These are phyloP conservation scores for Kodamaea lidongshanica DNA, from an alignment of 805 yeast species.

Conservation along the genomic window DNA sequence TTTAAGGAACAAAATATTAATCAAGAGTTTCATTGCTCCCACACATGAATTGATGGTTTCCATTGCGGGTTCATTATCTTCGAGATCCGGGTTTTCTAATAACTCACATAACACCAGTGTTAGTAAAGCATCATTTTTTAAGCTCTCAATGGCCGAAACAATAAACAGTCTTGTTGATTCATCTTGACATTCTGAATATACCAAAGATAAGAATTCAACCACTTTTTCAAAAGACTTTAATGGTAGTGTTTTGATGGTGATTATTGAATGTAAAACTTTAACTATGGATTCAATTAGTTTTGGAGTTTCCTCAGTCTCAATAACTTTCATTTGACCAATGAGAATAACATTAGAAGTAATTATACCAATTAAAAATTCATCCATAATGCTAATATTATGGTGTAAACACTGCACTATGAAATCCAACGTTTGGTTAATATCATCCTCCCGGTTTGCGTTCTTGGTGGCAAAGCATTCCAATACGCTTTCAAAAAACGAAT, in stretches of 20 bases:
- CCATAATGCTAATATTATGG: slow-evolving; percentile 41
- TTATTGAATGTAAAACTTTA: slow-evolving; percentile 37
- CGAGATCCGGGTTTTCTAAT: slow-evolving; percentile 19
- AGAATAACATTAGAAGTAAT: slow-evolving; percentile 30
- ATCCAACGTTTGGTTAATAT: slow-evolving; percentile 17
- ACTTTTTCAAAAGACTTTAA: slow-evolving; percentile 26
- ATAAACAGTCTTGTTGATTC: no score
- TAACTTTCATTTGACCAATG: slow-evolving; percentile 18
- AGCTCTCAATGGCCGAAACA: no score
- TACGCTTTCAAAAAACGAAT: slow-evolving; percentile 10
- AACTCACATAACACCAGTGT: slow-evolving; percentile 16
- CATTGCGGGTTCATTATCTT: slow-evolving; percentile 6
- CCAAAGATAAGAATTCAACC: slow-evolving; percentile 43
- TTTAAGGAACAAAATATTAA: slow-evolving; percentile 22
- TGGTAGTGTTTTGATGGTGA: slow-evolving; percentile 45
- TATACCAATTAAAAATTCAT: slow-evolving; percentile 26
- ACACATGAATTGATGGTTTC: slow-evolving; percentile 23
- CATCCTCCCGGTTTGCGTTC: slow-evolving; percentile 10
- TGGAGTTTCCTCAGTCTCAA: no score
- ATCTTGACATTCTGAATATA: no score
- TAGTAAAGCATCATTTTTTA: no score
- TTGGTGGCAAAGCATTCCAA: slow-evolving; percentile 2
- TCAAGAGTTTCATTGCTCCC: slow-evolving; percentile 37
- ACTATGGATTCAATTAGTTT: no score
- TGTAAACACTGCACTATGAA: slow-evolving; percentile 43